Base-by-base conservation (phyloP, 805 yeast genomes). In the Blastobotrys mokoenaii region DNA sequence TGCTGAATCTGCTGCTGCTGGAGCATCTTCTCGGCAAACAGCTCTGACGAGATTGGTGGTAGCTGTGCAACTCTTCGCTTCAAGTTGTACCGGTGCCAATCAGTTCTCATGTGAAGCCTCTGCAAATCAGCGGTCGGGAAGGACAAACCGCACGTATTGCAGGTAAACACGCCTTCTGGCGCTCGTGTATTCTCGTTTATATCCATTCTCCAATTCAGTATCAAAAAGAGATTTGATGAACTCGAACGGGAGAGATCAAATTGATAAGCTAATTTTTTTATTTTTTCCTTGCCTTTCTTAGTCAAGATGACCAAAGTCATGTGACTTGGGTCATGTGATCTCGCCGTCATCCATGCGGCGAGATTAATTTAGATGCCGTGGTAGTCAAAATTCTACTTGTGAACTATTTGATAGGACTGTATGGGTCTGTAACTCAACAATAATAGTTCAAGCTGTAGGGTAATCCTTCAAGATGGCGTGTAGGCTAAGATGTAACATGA, bases 71-170 rank as follows among this genome's bases (percentile, higher is more conserved):
- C 96, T 57, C 96, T 76, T 67, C 98, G 79, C 61, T 93, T 93
- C 59, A 93, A 73, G 59, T 93, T 93, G 65, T 93, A 93, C 51
- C 98, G 75, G 61, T 93, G 98, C 98, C 98, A 93, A 46, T 93
- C 98, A 2, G 96, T 81, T 61, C 85, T 87, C 98, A 93, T 93
- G 62, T 93, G 98, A 52, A 74, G 74, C 51, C 97, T 73, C 67
- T 93, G 98, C 47, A 80, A 71, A 51, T 82, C 93, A n/a, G 95
- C 82, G 32, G 80, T 71, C 37, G 81, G 77, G 59, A 93, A 93
- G 39, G 80, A 80, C 51, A 87, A 77, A 18, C 79, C 79, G 65
- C 98, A 93, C 16, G 96, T 82, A 59, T 89, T 85, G 66, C 98
- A 93, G 10, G 96, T 87, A 62, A 73, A 79, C 33, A 58, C 55